Evolutionary conservation across 306 rosid species (phyloP), one percentile per base, ranked within the genome.

Genomic region (Lotus japonicus): DNA sequence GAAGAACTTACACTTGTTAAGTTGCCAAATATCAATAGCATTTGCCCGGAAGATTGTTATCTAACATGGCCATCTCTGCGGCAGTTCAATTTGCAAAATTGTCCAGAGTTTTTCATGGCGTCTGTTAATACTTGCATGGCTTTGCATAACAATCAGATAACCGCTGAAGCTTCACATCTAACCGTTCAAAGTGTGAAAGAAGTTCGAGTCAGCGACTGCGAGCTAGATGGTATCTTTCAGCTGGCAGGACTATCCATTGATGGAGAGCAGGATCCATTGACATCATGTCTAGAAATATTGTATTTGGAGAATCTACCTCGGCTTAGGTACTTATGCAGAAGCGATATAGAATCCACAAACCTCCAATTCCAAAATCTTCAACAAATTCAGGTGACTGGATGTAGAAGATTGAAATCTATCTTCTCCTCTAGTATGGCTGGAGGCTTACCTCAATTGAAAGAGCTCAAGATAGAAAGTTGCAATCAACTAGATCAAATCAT

Each of bases 221-320:
- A 69, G 44, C 10, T 71, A 13, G 43, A 36, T 59, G 76, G 52
- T 9, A 50, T 35, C 33, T 36, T 49, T 59, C 53, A 36, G 48
- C 16, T 33, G 1, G 58, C 12, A 71, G 68, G 26, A 36, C 17
- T 19, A 48, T 8, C 38, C 41, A 45, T 6, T n/a, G 35, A 48
- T 55, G 26, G 31, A 18, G 48, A 38, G 35, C 9, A 17, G 13
- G 42, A 38, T 18, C 35, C 9, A 17, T 44, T 8, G 60, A 50
- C n/a, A 4, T 35, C 46, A 10, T 66, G 60, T 51, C 51, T 66
- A 15, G 36, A 66, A 66, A 35, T 42, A 51, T 61, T 61, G 67
- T 41, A 61, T 61, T 61, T 61, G 67, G 67, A 61, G 38, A 61
- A 61, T 61, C 67, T 61, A 61, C 67, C 67, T 61, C 67, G 31